A percentile compares a stretch with the other conserved stretches of the same genome.
phyloP scores from a whole-genome alignment of 371 early-diverging fungal genomes.

The Rhizopus arrhizus region DNA sequence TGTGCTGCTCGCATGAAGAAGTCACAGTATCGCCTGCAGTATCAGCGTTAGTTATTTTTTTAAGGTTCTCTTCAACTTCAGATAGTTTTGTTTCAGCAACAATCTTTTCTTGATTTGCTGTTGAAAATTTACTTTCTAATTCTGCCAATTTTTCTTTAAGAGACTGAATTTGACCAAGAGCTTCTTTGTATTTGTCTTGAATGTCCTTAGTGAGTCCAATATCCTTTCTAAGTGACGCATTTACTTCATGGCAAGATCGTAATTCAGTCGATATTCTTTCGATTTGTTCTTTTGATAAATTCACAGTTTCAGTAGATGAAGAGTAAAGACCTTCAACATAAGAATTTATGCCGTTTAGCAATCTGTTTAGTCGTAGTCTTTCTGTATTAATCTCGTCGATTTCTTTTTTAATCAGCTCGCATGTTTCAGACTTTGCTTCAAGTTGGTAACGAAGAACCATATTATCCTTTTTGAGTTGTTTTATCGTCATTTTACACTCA shows the following conservation, averaged over 20 bases:
- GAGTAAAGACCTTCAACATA: conserved; percentile 8
- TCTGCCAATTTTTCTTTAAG: conserved; percentile 21
- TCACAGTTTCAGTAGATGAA: background rate
- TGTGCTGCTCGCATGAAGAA: conserved; percentile 12
- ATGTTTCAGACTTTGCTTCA: conserved; percentile 2
- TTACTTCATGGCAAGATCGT: conserved; percentile 7
- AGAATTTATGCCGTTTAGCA: conserved; percentile 12
- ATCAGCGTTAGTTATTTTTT: background rate
- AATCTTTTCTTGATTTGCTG: conserved; percentile 19
- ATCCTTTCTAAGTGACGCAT: conserved; percentile 14
- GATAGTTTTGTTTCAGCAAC: conserved; percentile 21
- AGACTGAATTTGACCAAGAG: conserved; percentile 10
- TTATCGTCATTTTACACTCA: background rate
- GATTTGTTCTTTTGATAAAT: conserved; percentile 10
- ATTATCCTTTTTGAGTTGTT: conserved; percentile 10
- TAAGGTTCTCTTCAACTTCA: conserved; percentile 14
- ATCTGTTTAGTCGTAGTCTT: conserved; percentile 8
- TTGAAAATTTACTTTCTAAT: conserved; percentile 11
- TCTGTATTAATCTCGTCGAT: background rate
- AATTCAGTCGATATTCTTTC: conserved; percentile 12
- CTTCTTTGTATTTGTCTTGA: conserved; percentile 16
- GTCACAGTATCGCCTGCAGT: background rate
- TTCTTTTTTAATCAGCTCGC: conserved; percentile 6
- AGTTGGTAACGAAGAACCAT: background rate
- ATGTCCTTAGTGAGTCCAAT: conserved; percentile 14